Conservation (phyloP, 805 yeast genomes). For the Wickerhamiella allomyrinae region DNA sequence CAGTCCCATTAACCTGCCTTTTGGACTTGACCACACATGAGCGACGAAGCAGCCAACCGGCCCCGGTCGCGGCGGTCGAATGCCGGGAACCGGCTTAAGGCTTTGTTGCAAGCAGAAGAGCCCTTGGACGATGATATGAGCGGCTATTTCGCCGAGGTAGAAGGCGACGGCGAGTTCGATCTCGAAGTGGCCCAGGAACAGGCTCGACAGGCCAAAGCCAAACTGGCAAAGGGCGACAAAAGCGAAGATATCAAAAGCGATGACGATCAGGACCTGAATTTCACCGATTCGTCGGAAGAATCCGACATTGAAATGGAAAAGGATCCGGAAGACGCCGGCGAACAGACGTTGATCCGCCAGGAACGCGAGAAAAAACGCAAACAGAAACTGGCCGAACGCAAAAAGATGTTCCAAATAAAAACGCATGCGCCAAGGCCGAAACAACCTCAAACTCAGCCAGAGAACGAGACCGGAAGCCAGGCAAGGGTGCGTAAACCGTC, state of each 20-base stretch:
- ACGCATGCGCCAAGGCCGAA: conserved; percentile 22
- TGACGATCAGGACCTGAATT: conserved; percentile 20
- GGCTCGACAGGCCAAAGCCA: not conserved
- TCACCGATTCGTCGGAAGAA: conserved; percentile 31
- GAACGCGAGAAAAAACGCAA: conserved; percentile 21
- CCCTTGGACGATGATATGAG: conserved; percentile 54
- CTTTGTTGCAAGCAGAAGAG: conserved; percentile 58
- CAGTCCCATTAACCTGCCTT: too few relatives aligned
- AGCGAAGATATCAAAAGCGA: conserved; percentile 12
- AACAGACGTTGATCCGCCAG: conserved; percentile 39
- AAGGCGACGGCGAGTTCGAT: conserved; percentile 31
- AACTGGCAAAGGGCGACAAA: conserved; percentile 1
- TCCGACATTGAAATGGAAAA: conserved; percentile 32
- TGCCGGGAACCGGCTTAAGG: conserved; percentile 76
- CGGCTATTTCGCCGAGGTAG: conserved; percentile 33
- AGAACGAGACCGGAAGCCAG: conserved; percentile 7
- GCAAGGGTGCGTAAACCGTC: conserved; percentile 7
- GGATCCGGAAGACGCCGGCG: conserved; percentile 53
- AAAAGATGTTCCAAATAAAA: conserved; percentile 24
- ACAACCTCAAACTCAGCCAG: conserved; percentile 18
- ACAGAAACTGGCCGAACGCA: conserved; percentile 20
- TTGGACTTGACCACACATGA: too few relatives aligned
- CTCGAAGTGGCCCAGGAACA: conserved; percentile 16
- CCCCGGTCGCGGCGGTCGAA: conserved; percentile 68
- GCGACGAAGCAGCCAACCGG: too few relatives aligned